Base-by-base conservation (phyloP, 1,139 yeast genomes). In the Wickerhamiella infanticola region DNA sequence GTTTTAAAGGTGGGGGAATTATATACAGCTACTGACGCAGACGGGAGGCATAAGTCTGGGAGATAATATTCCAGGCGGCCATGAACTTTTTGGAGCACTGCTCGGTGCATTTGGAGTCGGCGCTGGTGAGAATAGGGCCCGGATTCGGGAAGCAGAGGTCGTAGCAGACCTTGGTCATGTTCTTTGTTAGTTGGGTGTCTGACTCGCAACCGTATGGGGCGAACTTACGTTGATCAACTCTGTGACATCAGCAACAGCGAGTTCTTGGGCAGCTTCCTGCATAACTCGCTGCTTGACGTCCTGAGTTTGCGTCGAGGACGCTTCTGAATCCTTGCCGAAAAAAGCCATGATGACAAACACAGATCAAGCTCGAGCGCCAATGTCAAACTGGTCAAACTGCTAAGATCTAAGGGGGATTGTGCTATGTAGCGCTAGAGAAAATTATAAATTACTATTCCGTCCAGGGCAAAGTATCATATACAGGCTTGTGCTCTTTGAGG, bases 181-280 rank as follows among this genome's bases (percentile, higher is more conserved):
- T 81, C 62, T 59, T 45, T 24, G 37, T 40, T 36, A 35, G 51
- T 49, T 33, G 3, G 35, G 11, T 31, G 35, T 8, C 18, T 18
- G 18, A 2, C 18, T 18, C 18, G 18, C 18, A 18, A 18, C 18
- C 40, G 4, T 24, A 24, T 23, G 35, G 18, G 31, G 24, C 4
- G 7, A 24, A 53, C 62, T 44, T 51, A 62, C 64, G 65, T 79
- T 80, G 41, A 86, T 94, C 49, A 86, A 69, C 58, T 84, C 90
- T 3, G 93, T 79, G 37, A 94, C 95, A 63, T 85, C 84, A 25
- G 86, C 90, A 31, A 85, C 76, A 1, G 95, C 95, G 51, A 86
- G 69, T 60, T 86, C 96, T 60, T 79, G 85, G 39, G 79, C 69
- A 51, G 86, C 79, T 59, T 81, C 86, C 36, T 72, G 69, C 61